Percentiles rank a stretch among this genome's conserved stretches.
Conservation (phyloP, 2,329 filamentous ascomycete species). For the Colletotrichum australisinense region DNA sequence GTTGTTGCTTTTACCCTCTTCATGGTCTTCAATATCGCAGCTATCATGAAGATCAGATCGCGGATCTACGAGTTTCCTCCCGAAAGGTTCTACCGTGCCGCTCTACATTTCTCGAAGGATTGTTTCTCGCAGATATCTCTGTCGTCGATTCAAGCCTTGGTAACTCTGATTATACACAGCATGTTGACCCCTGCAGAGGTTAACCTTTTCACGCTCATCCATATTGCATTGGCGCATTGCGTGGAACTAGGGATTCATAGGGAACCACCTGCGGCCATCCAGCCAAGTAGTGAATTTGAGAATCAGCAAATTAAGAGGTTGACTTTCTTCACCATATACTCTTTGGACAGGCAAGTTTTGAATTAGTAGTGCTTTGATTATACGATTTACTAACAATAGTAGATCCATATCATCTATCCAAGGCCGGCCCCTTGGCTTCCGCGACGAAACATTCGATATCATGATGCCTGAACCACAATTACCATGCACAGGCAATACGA, state of each 20-base stretch:
- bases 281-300: slow-evolving; percentile 12
- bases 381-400: neutral
- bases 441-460: slow-evolving; percentile 51
- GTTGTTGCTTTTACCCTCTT: slow-evolving; percentile 47
- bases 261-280: slow-evolving; percentile 38
- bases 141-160: slow-evolving; percentile 44
- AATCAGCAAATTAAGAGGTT: slow-evolving; percentile 38
- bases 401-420: slow-evolving; percentile 51
- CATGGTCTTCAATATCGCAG: slow-evolving; percentile 48
- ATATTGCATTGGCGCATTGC: slow-evolving; percentile 50
- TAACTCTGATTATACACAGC: slow-evolving; percentile 46
- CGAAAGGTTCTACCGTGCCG: slow-evolving; percentile 46
- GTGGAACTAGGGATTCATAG: slow-evolving; percentile 51
- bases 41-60: slow-evolving; percentile 46
- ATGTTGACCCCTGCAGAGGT: slow-evolving; percentile 47
- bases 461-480: slow-evolving; percentile 33
- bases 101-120: slow-evolving; percentile 44
- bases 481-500: neutral
- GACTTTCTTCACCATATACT: slow-evolving; percentile 49
- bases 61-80: slow-evolving; percentile 49
- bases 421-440: slow-evolving; percentile 49
- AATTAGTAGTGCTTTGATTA: neutral
- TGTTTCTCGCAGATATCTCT: slow-evolving; percentile 48
- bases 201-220: slow-evolving; percentile 49
- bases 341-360: slow-evolving; percentile 45